These are phyloP conservation scores for Geopyxis carbonaria DNA, from an alignment of 495 filamentous ascomycete species.

Conservation along the genomic window DNA sequence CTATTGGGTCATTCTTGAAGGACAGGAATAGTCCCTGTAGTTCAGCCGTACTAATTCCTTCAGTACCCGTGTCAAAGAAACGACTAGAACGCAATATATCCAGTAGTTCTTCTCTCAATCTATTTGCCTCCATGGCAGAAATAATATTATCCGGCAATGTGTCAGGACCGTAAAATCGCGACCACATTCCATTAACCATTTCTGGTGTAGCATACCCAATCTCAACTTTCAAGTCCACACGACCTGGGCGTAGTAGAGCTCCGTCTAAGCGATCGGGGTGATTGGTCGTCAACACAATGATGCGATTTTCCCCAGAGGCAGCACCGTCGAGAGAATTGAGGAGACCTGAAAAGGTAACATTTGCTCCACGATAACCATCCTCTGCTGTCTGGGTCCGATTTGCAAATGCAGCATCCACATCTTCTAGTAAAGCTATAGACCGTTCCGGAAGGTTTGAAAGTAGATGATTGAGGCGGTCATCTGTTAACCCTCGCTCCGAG, in stretches of 20 bases:
- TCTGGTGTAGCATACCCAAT: slow-evolving; percentile 74
- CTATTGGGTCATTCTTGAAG: slow-evolving; percentile 76
- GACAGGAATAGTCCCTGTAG: slow-evolving; percentile 85
- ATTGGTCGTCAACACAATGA: slow-evolving; percentile 91
- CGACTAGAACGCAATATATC: not conserved
- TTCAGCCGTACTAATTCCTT: slow-evolving; percentile 53
- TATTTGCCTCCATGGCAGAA: not conserved
- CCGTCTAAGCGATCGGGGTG: slow-evolving; percentile 76
- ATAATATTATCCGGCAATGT: not conserved
- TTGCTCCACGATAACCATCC: slow-evolving; percentile 76
- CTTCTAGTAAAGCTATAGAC: slow-evolving; percentile 77
- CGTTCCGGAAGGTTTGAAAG: slow-evolving; percentile 73
- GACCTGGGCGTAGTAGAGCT: slow-evolving; percentile 74
- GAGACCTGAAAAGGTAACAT: slow-evolving; percentile 87
- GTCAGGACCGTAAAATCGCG: slow-evolving; percentile 62
- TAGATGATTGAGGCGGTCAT: slow-evolving; percentile 77
- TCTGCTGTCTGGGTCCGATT: slow-evolving; percentile 45
- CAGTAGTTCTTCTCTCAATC: not conserved
- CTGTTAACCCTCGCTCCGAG: slow-evolving; percentile 80
- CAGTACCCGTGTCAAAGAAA: not conserved
- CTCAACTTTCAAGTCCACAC: slow-evolving; percentile 83
- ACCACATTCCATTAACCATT: slow-evolving; percentile 79
- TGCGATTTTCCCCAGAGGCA: slow-evolving; percentile 83
- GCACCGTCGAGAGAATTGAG: slow-evolving; percentile 89
- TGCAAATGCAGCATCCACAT: slow-evolving; percentile 83